Base-by-base conservation (phyloP, 352 stramenopile species). In the Pythium aphanidermatum region DNA sequence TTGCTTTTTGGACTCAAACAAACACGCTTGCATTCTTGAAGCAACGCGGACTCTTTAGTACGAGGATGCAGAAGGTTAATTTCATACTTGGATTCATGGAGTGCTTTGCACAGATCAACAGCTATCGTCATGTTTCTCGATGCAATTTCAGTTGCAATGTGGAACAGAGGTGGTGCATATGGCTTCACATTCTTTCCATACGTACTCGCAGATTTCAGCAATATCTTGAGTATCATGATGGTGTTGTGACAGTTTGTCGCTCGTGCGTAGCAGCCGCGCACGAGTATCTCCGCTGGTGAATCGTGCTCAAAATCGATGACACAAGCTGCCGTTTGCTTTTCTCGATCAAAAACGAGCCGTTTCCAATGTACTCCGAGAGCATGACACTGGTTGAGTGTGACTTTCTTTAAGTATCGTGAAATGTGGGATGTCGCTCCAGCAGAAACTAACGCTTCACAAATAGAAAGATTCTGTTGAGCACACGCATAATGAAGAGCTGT, bases 11-110 rank as follows among this genome's bases (percentile, higher is more conserved):
- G 20, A 23, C 20, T 26, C n/a, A 4, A 5, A 24, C 73, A 81
- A 23, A 83, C 44, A 2, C 68, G 68, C 45, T 83, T 82, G 42
- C 73, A 85, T 19, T 85, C 70, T 50, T 72, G 63, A 7, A 85
- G 51, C 2, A 85, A 41, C 6, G 64, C 73, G 0, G 70, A 74
- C 35, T 85, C 73, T 0, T 38, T 40, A 6, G 60, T 80, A 24
- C 19, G 30, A n/a, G 49, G 33, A 32, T 82, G 63, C 3, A 66
- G 11, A 32, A 64, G 45, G 35, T 85, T 81, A 30, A 85, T 72
- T 41, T 80, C 70, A 39, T 79, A 50, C 31, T 65, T 56, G 20
- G 71, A 27, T 29, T 50, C 52, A 23, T 60, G 47, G 19, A 86
- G 48, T 0, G 43, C 31, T 38, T 65, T 71, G 52, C 70, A 86